Evolutionary conservation across 2,329 filamentous ascomycete genomes (phyloP).

Genomic region (Chaetomium sp.): DNA sequence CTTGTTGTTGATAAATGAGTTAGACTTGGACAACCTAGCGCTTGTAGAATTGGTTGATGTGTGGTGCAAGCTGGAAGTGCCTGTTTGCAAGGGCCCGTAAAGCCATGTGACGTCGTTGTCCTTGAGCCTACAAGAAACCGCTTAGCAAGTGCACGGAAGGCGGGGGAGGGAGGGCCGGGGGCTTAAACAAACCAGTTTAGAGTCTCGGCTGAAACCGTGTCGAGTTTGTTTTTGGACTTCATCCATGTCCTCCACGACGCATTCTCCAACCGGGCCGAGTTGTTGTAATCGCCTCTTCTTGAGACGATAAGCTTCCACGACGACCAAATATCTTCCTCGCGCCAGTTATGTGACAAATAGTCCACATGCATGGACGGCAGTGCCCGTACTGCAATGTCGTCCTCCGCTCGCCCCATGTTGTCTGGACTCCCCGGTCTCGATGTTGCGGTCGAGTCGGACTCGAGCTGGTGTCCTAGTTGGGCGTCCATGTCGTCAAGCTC

Average conservation of each 20-base stretch:
- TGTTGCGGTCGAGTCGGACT: conserved; percentile 44
- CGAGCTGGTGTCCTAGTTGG: conserved; percentile 46
- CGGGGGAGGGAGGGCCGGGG: background rate
- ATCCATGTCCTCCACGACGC: conserved; percentile 97
- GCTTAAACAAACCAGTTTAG: conserved; percentile 70
- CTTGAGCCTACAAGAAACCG: conserved; percentile 64
- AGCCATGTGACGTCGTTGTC: conserved; percentile 97
- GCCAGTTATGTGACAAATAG: conserved; percentile 89
- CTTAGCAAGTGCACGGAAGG: background rate
- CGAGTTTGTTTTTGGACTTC: conserved; percentile 80
- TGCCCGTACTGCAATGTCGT: conserved; percentile 68
- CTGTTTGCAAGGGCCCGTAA: conserved; percentile 83
- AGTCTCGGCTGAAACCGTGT: conserved; percentile 82
- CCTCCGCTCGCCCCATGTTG: conserved; percentile 57
- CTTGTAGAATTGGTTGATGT: conserved; percentile 37
- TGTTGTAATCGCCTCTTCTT: conserved; percentile 70
- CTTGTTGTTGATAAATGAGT: conserved; percentile 69
- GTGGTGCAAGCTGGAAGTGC: conserved; percentile 49
- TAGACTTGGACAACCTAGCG: conserved; percentile 43
- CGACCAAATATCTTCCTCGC: conserved; percentile 93
- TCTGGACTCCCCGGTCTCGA: conserved; percentile 54
- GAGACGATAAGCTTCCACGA: conserved; percentile 92
- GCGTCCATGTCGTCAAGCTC: conserved; percentile 25
- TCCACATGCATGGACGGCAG: conserved; percentile 87
- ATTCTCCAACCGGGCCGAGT: conserved; percentile 81